Base-by-base conservation (phyloP, 345 rosid genomes). In the Ceriops tagal region DNA sequence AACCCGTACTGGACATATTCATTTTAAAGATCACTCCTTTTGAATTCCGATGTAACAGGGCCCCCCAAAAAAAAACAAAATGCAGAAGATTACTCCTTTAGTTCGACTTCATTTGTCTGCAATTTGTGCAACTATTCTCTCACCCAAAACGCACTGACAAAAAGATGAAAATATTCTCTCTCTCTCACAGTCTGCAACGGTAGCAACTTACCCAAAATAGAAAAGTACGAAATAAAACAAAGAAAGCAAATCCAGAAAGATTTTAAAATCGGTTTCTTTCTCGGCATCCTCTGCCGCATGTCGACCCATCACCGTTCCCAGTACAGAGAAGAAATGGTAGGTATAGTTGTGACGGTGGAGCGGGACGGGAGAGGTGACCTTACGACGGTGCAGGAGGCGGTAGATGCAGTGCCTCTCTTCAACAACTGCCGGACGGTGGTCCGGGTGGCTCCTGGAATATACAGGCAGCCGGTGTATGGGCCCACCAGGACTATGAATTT, bases 311-410 rank as follows among this genome's bases (percentile, higher is more conserved):
- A 43, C 59, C 59, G 1, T 28, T 69, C 31, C 18, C 16, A 16
- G 4, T 21, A 8, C 39, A n/a, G 19, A 51, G 2, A 3, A 51
- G 37, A 58, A 51, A 87, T 83, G 93, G 86, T 93, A 53, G 72
- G 86, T 53, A 53, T 81, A 65, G 85, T 86, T 53, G 57, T 90
- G 31, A 84, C 87, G 74, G 89, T 90, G 65, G n/a, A n/a, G n/a
- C n/a, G n/a, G n/a, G n/a, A n/a, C n/a, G n/a, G n/a, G n/a, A n/a
- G n/a, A n/a, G n/a, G n/a, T n/a, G n/a, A n/a, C n/a, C n/a, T n/a
- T n/a, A n/a, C n/a, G 31, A 84, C 87, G 74, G 89, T 90, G 65
- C 98, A 95, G 83, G 96, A 84, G 59, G 97, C 99, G 8, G 63
- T 95, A 4, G 98, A 95, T 65, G 68, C 85, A 15, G 92, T 95